Percentiles rank a stretch among this genome's conserved stretches.
These are phyloP conservation scores for Phanerodontia chrysosporium DNA, from an alignment of 768 basidiomycete species.

Conservation along the genomic window DNA sequence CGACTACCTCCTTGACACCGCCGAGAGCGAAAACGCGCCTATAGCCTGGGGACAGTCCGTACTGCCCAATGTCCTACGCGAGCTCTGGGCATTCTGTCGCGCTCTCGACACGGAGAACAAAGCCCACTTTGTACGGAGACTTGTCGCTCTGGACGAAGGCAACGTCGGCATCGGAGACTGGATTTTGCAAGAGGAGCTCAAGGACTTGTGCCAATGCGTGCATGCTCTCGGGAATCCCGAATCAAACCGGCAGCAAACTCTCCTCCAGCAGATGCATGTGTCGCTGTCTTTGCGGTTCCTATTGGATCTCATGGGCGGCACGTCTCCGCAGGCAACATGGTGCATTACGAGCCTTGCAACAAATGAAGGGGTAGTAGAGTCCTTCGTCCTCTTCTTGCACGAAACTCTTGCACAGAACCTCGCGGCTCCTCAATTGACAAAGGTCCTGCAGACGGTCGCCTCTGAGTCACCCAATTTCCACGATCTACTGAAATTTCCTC, in stretches of 20 bases:
- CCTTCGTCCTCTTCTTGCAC: slow-evolving; percentile 39
- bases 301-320: slow-evolving; percentile 37
- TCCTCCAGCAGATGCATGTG: slow-evolving; percentile 45
- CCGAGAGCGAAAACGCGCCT: slow-evolving; percentile 26
- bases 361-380: slow-evolving; percentile 38
- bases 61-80: slow-evolving; percentile 52
- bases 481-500: slow-evolving; percentile 29
- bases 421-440: slow-evolving; percentile 40
- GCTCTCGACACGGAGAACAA: slow-evolving; percentile 54
- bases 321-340: slow-evolving; percentile 40
- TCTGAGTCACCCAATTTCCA: slow-evolving; percentile 20
- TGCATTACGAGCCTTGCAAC: slow-evolving; percentile 37
- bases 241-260: slow-evolving; percentile 30
- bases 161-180: slow-evolving; percentile 61
- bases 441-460: slow-evolving; percentile 33
- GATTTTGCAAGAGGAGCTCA: slow-evolving; percentile 62
- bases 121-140: slow-evolving; percentile 46
- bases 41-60: slow-evolving; percentile 48
- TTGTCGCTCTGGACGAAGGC: slow-evolving; percentile 55
- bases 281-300: slow-evolving; percentile 47
- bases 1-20: slow-evolving; percentile 49
- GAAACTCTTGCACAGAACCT: slow-evolving; percentile 45
- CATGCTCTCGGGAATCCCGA: slow-evolving; percentile 29
- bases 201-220: slow-evolving; percentile 40
- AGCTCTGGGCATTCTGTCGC: slow-evolving; percentile 52